Conservation (phyloP, 306 rosid species). For the Pueraria montana region DNA sequence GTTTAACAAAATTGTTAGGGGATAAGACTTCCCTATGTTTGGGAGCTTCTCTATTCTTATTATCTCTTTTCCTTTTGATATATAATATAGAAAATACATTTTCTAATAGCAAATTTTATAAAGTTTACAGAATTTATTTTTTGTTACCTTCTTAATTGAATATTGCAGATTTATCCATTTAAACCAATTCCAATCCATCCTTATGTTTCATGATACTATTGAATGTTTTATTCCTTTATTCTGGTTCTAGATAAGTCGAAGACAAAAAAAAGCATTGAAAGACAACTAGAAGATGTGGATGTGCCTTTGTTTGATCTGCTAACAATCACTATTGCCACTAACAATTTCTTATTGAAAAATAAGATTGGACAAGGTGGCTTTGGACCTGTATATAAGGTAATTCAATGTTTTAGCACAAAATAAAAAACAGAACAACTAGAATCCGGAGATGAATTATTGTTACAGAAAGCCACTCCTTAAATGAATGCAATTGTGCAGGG, state of each 20-base stretch:
- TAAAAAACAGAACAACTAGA: neutral
- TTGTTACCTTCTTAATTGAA: neutral
- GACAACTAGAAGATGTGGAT: neutral
- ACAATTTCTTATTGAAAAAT: neutral
- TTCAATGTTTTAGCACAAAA: neutral
- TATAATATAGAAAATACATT: too few relatives aligned
- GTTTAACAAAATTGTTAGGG: too few relatives aligned
- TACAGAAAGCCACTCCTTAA: neutral
- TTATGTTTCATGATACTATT: neutral
- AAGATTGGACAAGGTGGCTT: conserved; percentile 40
- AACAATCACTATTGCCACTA: neutral
- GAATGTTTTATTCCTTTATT: neutral
- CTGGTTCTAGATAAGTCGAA: neutral
- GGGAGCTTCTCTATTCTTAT: too few relatives aligned
- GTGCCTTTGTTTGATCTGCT: neutral
- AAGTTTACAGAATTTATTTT: neutral
- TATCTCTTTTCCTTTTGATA: too few relatives aligned
- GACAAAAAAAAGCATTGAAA: neutral
- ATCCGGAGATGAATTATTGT: neutral
- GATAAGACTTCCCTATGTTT: too few relatives aligned
- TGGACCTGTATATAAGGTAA: conserved; percentile 33
- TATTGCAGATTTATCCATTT: neutral
- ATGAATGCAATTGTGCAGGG: conserved; percentile 11
- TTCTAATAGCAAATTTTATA: too few relatives aligned
- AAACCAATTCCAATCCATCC: neutral